A percentile compares a stretch with the other conserved stretches of the same genome.
phyloP scores from a whole-genome alignment of 768 basidiomycete species.

The Kwoniella botswanensis region DNA sequence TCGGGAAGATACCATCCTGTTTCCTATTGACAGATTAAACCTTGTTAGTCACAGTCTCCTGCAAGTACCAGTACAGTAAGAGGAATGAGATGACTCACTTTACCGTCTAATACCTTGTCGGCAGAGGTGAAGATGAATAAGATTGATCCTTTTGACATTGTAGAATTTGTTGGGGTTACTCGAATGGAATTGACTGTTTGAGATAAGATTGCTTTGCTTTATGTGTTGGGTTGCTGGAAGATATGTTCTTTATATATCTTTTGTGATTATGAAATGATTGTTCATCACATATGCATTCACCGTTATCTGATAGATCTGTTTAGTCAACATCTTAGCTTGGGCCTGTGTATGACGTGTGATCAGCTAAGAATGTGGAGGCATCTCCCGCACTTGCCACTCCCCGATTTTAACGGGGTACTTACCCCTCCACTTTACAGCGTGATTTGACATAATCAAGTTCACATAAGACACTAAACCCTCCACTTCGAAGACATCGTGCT shows the following conservation, averaged over 20 bases:
- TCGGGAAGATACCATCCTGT: slow-evolving; percentile 77
- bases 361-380: background rate
- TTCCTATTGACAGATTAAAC: background rate
- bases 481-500: background rate
- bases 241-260: too few relatives aligned
- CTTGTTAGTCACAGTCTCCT: too few relatives aligned
- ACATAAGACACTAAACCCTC: background rate
- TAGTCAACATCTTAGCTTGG: too few relatives aligned
- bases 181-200: background rate
- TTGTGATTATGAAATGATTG: too few relatives aligned
- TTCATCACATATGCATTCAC: too few relatives aligned
- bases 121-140: slow-evolving; percentile 79
- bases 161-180: slow-evolving; percentile 3
- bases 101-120: slow-evolving; percentile 62
- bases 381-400: too few relatives aligned
- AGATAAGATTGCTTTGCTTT: too few relatives aligned
- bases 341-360: background rate
- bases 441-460: slow-evolving; percentile 2
- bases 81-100: slow-evolving; percentile 27
- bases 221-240: too few relatives aligned
- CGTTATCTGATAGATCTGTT: too few relatives aligned
- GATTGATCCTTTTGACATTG: slow-evolving; percentile 54
- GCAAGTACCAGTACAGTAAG: background rate
- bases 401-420: background rate
- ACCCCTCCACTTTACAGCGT: background rate